Evolutionary conservation across 768 basidiomycete genomes (phyloP).

Genomic region (Butyriboletus loyo): DNA sequence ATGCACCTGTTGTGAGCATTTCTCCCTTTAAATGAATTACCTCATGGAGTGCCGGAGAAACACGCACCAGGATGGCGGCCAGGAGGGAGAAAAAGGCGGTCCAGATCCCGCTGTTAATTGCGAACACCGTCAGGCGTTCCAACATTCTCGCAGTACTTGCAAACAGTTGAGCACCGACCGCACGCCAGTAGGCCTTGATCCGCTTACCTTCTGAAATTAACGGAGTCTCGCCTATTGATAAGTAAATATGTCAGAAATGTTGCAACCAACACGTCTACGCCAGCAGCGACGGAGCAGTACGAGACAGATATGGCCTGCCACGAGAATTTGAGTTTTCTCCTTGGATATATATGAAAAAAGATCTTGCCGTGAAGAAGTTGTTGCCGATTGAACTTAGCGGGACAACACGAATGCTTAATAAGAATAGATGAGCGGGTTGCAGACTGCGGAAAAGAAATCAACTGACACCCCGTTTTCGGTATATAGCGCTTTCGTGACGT

Average conservation of each 20-base stretch:
- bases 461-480: neutral
- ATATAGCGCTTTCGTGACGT: neutral
- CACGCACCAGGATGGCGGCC: neutral
- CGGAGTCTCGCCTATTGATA: neutral
- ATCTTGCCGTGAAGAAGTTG: neutral
- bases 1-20: neutral
- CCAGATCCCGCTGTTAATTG: neutral
- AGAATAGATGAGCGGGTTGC: neutral
- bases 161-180: neutral
- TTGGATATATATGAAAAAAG: neutral
- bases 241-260: neutral
- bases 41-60: neutral
- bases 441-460: neutral
- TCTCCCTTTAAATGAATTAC: neutral
- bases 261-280: neutral
- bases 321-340: neutral
- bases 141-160: neutral
- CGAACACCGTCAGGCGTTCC: neutral
- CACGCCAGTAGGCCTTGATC: neutral
- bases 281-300: neutral
- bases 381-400: neutral
- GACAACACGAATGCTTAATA: neutral
- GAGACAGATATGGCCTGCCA: neutral
- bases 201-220: neutral
- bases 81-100: neutral